Evolutionary conservation across 1,139 yeast genomes (phyloP).

Genomic region (Lodderomyces metapsilosis): DNA sequence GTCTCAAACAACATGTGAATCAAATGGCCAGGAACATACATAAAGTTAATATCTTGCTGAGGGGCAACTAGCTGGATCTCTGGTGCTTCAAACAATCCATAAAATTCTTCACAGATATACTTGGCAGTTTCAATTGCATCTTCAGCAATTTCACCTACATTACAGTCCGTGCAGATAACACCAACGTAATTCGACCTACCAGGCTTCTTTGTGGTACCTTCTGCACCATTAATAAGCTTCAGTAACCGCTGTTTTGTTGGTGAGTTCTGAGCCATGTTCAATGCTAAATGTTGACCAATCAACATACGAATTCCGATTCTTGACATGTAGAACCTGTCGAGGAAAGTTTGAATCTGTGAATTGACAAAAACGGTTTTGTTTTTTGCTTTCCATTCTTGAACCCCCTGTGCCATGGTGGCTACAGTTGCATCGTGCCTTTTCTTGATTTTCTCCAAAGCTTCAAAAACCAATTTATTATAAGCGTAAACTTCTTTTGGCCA

Average conservation of each 20-base stretch:
- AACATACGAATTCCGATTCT: constrained; percentile 87
- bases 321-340: constrained; percentile 83
- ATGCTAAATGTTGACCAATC: constrained; percentile 84
- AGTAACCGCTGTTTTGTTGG: constrained; percentile 42
- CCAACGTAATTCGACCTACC: constrained; percentile 65
- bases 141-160: constrained; percentile 73
- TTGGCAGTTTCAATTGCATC: constrained; percentile 87
- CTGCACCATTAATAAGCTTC: constrained; percentile 34
- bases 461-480: constrained; percentile 67
- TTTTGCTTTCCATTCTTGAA: constrained; percentile 78
- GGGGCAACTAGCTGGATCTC: constrained; percentile 74
- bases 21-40: constrained; percentile 89
- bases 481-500: constrained; percentile 79
- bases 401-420: constrained; percentile 90
- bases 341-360: constrained; percentile 69
- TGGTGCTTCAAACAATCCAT: constrained; percentile 81
- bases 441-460: constrained; percentile 68
- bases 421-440: constrained; percentile 91
- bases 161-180: constrained; percentile 78
- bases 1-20: constrained; percentile 88
- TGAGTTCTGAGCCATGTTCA: constrained; percentile 62
- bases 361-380: constrained; percentile 50
- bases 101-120: constrained; percentile 84
- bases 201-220: constrained; percentile 34
- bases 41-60: constrained; percentile 62